Conservation (phyloP, 108 stramenopile species). For the Schizochytrium sp. region DNA sequence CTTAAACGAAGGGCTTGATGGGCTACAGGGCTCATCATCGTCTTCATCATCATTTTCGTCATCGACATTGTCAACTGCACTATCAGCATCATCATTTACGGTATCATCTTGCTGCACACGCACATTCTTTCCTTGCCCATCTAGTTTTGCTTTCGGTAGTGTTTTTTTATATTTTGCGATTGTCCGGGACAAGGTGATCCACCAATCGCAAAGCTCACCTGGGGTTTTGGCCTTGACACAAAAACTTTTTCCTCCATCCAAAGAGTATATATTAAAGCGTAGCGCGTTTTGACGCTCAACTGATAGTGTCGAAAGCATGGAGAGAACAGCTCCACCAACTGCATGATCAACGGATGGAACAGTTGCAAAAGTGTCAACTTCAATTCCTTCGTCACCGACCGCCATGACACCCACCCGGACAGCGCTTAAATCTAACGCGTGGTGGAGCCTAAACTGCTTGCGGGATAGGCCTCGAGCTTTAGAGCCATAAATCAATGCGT, state of each 20-base stretch:
- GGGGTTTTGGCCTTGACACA: slow-evolving; percentile 14
- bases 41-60: background rate
- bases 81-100: too few relatives aligned
- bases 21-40: background rate
- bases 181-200: slow-evolving; percentile 6
- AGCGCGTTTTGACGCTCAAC: background rate
- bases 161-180: background rate
- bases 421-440: background rate
- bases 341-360: background rate
- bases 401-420: background rate
- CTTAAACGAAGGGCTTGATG: background rate
- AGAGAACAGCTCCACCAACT: slow-evolving; percentile 10
- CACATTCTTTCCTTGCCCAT: too few relatives aligned
- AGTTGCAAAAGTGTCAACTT: background rate
- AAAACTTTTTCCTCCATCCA: slow-evolving; percentile 33
- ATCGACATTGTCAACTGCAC: background rate
- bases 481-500: slow-evolving; percentile 45
- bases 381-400: background rate
- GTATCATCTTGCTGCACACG: too few relatives aligned
- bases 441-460: slow-evolving; percentile 12
- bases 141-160: background rate
- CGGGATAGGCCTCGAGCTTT: background rate
- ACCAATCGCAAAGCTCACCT: slow-evolving; percentile 56
- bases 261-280: slow-evolving; percentile 2
- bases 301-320: slow-evolving; percentile 34